Percentiles rank a stretch among this genome's conserved stretches.
Conservation (phyloP, 257 asterid species). For the Solanum lignicaule region DNA sequence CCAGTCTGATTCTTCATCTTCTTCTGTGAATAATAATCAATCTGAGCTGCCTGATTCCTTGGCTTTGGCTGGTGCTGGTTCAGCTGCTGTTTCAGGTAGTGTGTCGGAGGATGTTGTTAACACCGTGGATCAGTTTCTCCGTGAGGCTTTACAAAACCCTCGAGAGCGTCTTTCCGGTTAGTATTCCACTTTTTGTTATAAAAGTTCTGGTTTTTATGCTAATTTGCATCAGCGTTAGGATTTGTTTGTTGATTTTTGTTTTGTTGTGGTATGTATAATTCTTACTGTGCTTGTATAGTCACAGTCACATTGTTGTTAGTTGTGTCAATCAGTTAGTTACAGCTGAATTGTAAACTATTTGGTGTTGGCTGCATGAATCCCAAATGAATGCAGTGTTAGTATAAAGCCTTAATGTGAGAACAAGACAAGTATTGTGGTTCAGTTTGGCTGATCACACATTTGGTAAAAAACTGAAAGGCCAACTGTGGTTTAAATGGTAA, state of each 20-base stretch:
- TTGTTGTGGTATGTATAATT: not conserved
- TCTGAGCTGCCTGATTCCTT: slow-evolving; percentile 31
- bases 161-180: slow-evolving; percentile 96
- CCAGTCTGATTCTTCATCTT: slow-evolving; percentile 3
- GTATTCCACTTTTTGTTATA: not conserved
- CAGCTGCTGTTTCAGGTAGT: not conserved
- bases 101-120: slow-evolving; percentile 48
- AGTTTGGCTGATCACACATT: not conserved
- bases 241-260: not conserved
- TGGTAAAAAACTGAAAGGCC: not conserved
- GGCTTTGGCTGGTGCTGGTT: slow-evolving; percentile 4
- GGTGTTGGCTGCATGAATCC: not conserved
- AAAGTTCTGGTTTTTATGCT: not conserved
- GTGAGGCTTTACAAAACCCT: slow-evolving; percentile 96
- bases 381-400: not conserved
- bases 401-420: not conserved
- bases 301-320: not conserved
- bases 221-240: not conserved
- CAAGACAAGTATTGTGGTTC: not conserved
- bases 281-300: not conserved
- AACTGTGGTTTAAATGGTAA: not conserved
- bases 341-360: not conserved
- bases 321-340: not conserved
- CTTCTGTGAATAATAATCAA: slow-evolving; percentile 17
- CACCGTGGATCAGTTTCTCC: slow-evolving; percentile 89